These are phyloP conservation scores for Ceratocystis variospora DNA, from an alignment of 2,329 filamentous ascomycete species.

Conservation along the genomic window DNA sequence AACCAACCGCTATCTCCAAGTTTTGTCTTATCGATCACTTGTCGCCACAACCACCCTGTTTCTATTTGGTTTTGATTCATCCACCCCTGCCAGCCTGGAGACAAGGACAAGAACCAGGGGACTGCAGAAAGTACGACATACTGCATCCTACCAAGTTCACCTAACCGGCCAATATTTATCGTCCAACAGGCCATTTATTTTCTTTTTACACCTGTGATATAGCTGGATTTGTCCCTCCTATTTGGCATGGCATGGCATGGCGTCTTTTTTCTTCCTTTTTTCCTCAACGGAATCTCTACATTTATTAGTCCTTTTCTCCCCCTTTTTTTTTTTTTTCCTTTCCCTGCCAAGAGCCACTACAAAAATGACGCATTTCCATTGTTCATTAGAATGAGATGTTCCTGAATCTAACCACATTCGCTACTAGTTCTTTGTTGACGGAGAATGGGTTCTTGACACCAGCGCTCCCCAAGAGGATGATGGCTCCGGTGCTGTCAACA, in stretches of 20 bases:
- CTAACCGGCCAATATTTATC: neutral
- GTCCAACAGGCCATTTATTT: neutral
- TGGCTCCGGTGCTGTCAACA: slow-evolving; percentile 75
- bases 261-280: neutral
- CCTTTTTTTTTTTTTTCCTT: neutral
- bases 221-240: neutral
- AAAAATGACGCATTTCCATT: neutral
- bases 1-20: neutral
- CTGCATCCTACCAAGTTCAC: neutral
- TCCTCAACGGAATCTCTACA: neutral
- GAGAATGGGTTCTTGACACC: slow-evolving; percentile 73
- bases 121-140: neutral
- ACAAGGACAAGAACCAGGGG: slow-evolving; percentile 2
- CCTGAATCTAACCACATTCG: slow-evolving; percentile 8
- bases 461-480: slow-evolving; percentile 72
- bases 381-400: neutral
- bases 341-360: neutral
- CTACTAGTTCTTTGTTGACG: slow-evolving; percentile 82
- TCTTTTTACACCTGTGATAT: neutral
- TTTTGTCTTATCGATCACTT: slow-evolving; percentile 3
- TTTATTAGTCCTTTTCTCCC: neutral
- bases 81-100: neutral
- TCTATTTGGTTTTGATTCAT: neutral
- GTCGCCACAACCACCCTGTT: slow-evolving; percentile 7
- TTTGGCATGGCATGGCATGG: neutral